Conservation (phyloP, 2,329 filamentous ascomycete genomes). For the Xylaria digitata region DNA sequence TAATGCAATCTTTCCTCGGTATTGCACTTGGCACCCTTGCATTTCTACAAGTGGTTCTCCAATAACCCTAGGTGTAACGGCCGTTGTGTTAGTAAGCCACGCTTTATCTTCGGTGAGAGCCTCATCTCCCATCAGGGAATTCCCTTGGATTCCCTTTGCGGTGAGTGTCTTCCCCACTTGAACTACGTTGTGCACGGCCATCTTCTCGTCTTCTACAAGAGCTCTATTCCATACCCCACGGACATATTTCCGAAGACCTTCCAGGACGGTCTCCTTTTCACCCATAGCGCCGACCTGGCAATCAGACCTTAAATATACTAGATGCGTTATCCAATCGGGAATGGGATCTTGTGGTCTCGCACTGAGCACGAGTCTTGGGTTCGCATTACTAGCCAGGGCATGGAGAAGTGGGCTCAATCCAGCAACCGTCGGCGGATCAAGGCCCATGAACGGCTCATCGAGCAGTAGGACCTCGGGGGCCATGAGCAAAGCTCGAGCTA, state of each 20-base stretch:
- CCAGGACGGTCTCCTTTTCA: constrained; percentile 70
- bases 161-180: constrained; percentile 64
- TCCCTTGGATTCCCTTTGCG: constrained; percentile 53
- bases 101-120: constrained; percentile 41
- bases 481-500: constrained; percentile 84
- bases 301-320: constrained; percentile 76
- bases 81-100: constrained; percentile 21
- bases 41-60: constrained; percentile 87
- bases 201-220: constrained; percentile 58
- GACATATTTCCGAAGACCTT: constrained; percentile 62
- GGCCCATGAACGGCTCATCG: constrained; percentile 95
- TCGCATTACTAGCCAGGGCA: constrained; percentile 71
- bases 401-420: constrained; percentile 77
- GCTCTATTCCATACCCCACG: constrained; percentile 59
- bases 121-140: constrained; percentile 50
- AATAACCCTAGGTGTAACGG: constrained; percentile 41
- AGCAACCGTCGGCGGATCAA: constrained; percentile 84
- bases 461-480: constrained; percentile 84
- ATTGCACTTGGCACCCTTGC: constrained; percentile 83
- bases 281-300: constrained; percentile 75
- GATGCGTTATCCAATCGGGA: constrained; percentile 89
- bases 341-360: constrained; percentile 87
- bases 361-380: constrained; percentile 79
- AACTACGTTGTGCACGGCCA: constrained; percentile 61
- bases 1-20: constrained; percentile 80